phyloP scores from a whole-genome alignment of 2,329 filamentous ascomycete genomes.

The Aspergillus hiratsukae region DNA sequence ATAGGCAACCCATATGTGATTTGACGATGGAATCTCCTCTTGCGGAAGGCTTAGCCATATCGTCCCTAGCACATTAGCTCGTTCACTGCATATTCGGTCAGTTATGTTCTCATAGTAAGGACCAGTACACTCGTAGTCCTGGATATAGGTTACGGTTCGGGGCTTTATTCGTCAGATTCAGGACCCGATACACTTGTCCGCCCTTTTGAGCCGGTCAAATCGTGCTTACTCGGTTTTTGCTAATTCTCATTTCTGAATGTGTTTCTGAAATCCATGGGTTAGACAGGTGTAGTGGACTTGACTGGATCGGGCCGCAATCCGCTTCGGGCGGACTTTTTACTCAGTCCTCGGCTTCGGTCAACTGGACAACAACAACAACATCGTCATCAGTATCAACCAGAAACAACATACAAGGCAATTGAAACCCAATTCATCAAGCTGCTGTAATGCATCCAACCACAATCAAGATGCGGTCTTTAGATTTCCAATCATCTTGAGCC shows the following conservation, averaged over 20 bases:
- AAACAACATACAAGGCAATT: neutral
- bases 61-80: neutral
- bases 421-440: neutral
- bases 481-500: constrained; percentile 7
- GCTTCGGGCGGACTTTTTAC: neutral
- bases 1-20: too few species aligned
- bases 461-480: neutral
- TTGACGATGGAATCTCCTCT: too few species aligned
- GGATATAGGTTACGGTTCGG: neutral
- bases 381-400: neutral
- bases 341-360: neutral
- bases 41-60: too few species aligned
- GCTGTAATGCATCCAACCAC: neutral
- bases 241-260: neutral
- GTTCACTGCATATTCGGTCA: neutral
- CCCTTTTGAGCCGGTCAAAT: neutral
- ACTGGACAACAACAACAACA: neutral
- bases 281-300: neutral
- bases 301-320: neutral
- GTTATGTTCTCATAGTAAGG: neutral
- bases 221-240: neutral
- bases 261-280: neutral
- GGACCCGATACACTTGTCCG: neutral
- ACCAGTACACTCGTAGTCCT: neutral
- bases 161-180: neutral